Evolutionary conservation across 2,329 filamentous ascomycete species (phyloP).

Genomic region (Pseudogymnoascus sp.): DNA sequence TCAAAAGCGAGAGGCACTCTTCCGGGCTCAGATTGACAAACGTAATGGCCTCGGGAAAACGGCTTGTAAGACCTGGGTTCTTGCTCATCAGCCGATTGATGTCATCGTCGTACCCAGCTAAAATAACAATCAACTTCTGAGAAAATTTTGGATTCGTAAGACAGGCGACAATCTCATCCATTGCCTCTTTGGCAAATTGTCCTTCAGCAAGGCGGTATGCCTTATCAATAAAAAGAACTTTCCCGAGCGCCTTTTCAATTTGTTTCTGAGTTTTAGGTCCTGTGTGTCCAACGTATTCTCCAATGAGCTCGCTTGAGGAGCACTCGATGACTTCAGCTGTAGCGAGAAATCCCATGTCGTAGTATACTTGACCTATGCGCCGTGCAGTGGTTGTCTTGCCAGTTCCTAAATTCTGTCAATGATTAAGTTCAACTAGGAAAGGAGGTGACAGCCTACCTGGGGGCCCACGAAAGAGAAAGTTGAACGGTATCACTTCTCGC

Average conservation of each 20-base stretch:
- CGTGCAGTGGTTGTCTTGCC: conserved; percentile 49
- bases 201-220: neutral
- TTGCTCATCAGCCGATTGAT: neutral
- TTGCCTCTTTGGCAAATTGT: neutral
- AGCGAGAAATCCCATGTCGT: conserved; percentile 60
- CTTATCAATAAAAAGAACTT: neutral
- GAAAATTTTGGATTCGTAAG: neutral
- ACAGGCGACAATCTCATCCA: neutral
- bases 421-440: no score
- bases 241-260: neutral
- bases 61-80: neutral
- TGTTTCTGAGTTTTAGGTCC: neutral
- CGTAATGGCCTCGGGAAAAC: neutral
- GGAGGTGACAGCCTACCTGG: no score
- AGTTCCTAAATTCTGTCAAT: neutral
- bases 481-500: neutral
- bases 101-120: neutral
- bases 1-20: no score
- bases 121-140: neutral
- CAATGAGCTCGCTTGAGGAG: conserved; percentile 59
- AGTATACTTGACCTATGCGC: conserved; percentile 64
- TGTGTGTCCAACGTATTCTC: conserved; percentile 23
- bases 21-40: no score
- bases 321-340: conserved; percentile 49
- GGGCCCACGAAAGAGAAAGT: neutral